Conservation (phyloP, 345 rosid genomes). For the Capsella bursapastoris region DNA sequence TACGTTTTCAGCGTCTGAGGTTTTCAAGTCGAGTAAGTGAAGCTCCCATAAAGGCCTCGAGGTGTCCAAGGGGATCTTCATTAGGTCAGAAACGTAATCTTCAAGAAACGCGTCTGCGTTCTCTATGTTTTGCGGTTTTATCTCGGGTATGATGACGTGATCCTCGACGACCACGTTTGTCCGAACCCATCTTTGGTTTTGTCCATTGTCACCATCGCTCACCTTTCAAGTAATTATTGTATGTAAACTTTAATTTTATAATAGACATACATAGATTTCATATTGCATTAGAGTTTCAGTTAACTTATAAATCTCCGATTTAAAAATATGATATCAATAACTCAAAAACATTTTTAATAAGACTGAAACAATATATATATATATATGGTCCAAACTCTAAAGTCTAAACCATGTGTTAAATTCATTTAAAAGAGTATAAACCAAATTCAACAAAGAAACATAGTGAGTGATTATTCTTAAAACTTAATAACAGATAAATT, state of each 20-base stretch:
- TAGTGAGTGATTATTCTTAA: too few species aligned
- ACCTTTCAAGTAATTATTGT: neutral
- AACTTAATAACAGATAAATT: too few species aligned
- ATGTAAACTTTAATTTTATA: neutral
- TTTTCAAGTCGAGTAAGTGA: conserved; percentile 63
- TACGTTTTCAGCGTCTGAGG: conserved; percentile 62
- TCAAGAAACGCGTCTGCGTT: conserved; percentile 56
- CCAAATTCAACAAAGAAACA: too few species aligned
- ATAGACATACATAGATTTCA: too few species aligned
- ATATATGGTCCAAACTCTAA: too few species aligned
- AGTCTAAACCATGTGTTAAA: too few species aligned
- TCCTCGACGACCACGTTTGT: conserved; percentile 54
- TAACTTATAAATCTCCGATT: too few species aligned
- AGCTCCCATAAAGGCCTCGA: conserved; percentile 74
- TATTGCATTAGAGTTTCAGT: too few species aligned
- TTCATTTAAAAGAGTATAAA: too few species aligned
- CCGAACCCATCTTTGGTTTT: conserved; percentile 58
- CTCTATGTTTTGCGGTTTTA: conserved; percentile 46
- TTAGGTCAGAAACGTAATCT: conserved; percentile 60
- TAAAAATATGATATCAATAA: too few species aligned
- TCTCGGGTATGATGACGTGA: conserved; percentile 52
- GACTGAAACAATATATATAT: too few species aligned
- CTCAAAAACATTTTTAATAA: too few species aligned
- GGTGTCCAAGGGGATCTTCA: conserved; percentile 52
- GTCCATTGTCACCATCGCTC: conserved; percentile 43